Evolutionary conservation across 2,329 filamentous ascomycete species (phyloP).

Genomic region (Scleromitrula shiraiana): DNA sequence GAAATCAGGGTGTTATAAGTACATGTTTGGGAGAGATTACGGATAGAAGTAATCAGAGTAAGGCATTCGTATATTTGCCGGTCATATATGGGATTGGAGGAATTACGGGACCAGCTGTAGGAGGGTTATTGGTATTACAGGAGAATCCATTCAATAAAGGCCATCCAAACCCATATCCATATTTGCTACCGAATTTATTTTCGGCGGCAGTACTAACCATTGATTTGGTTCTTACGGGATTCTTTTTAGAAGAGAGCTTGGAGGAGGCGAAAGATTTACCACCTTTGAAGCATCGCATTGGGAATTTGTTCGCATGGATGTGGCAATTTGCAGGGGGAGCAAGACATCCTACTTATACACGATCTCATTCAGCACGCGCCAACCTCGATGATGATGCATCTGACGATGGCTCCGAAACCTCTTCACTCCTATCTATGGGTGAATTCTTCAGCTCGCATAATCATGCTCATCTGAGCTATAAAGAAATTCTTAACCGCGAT

Average conservation of each 20-base stretch:
- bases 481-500: slow-evolving; percentile 65
- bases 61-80: slow-evolving; percentile 87
- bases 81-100: slow-evolving; percentile 93
- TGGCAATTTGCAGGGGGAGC: slow-evolving; percentile 59
- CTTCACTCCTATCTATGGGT: slow-evolving; percentile 24
- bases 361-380: slow-evolving; percentile 29
- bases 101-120: slow-evolving; percentile 87
- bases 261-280: slow-evolving; percentile 57
- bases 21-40: slow-evolving; percentile 94
- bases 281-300: slow-evolving; percentile 48
- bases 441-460: slow-evolving; percentile 34
- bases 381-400: slow-evolving; percentile 33
- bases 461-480: slow-evolving; percentile 41
- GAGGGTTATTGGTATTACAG: slow-evolving; percentile 67
- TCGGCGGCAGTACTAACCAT: slow-evolving; percentile 63
- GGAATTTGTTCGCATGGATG: slow-evolving; percentile 55
- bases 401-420: slow-evolving; percentile 32
- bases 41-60: slow-evolving; percentile 87
- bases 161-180: slow-evolving; percentile 60
- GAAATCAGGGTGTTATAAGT: slow-evolving; percentile 88
- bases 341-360: slow-evolving; percentile 50
- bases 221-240: slow-evolving; percentile 64
- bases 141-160: slow-evolving; percentile 42
- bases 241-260: slow-evolving; percentile 82
- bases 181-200: slow-evolving; percentile 75